Evolutionary conservation across 345 rosid genomes (phyloP).

Genomic region (Hibiscus tridactylites): DNA sequence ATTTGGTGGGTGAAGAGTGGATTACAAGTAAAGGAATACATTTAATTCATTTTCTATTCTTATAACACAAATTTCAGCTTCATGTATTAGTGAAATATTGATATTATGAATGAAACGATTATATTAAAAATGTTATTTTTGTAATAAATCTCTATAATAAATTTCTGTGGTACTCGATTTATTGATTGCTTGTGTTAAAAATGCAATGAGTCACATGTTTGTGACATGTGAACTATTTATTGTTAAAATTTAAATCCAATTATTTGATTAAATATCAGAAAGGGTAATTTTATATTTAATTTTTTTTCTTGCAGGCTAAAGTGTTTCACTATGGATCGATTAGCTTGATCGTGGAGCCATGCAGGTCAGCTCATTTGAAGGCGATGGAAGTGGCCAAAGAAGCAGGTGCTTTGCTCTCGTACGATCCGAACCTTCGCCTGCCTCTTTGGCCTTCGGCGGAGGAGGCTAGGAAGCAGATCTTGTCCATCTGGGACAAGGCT

Average conservation of each 20-base stretch:
- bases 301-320: constrained; percentile 43
- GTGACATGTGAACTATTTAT: no score
- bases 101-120: no score
- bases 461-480: constrained; percentile 82
- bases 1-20: neutral
- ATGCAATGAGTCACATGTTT: neutral
- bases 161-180: no score
- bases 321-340: constrained; percentile 96
- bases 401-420: constrained; percentile 84
- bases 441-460: constrained; percentile 90
- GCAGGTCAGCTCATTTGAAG: constrained; percentile 84
- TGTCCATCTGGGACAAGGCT: constrained; percentile 96
- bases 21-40: neutral
- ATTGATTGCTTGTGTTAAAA: neutral
- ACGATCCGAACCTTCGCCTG: constrained; percentile 86
- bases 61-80: no score
- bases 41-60: no score
- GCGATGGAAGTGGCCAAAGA: constrained; percentile 92
- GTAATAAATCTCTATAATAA: no score
- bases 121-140: no score
- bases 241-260: no score
- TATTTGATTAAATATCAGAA: neutral
- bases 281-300: neutral
- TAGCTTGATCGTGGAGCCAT: constrained; percentile 97
- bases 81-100: no score